Evolutionary conservation across 768 basidiomycete genomes (phyloP).

Genomic region (Xanthoconium stramineum): DNA sequence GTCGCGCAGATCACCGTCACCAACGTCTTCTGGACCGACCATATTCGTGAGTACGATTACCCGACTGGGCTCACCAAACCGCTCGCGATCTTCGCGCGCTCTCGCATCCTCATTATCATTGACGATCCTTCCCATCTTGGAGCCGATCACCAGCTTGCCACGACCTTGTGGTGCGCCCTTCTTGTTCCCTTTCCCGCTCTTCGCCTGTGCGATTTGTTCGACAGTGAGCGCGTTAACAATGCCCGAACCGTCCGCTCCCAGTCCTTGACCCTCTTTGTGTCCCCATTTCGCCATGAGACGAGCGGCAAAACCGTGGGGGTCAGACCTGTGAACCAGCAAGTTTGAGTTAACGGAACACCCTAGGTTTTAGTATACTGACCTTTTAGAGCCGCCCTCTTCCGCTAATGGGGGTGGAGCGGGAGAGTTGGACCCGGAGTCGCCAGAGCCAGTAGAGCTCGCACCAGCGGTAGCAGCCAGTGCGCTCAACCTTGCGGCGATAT

Average conservation of each 20-base stretch:
- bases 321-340: slow-evolving; percentile 36
- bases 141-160: slow-evolving; percentile 41
- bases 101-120: slow-evolving; percentile 86
- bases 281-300: slow-evolving; percentile 96
- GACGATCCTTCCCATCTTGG: slow-evolving; percentile 85
- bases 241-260: slow-evolving; percentile 79
- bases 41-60: slow-evolving; percentile 89
- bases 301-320: slow-evolving; percentile 75
- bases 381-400: slow-evolving; percentile 26
- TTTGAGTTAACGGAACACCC: not conserved
- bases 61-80: slow-evolving; percentile 88
- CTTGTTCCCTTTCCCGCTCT: slow-evolving; percentile 37
- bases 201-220: slow-evolving; percentile 51
- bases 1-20: slow-evolving; percentile 79
- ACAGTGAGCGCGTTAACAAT: slow-evolving; percentile 88
- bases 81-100: slow-evolving; percentile 68
- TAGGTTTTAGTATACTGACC: slow-evolving; percentile 2
- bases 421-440: slow-evolving; percentile 24
- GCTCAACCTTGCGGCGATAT: slow-evolving; percentile 72
- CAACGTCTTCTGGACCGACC: slow-evolving; percentile 79
- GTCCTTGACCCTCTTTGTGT: slow-evolving; percentile 89
- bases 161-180: slow-evolving; percentile 36
- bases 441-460: slow-evolving; percentile 22
- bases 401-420: slow-evolving; percentile 30
- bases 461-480: slow-evolving; percentile 44